Conservation (phyloP, 257 asterid species). For the Jacaranda copaia region DNA sequence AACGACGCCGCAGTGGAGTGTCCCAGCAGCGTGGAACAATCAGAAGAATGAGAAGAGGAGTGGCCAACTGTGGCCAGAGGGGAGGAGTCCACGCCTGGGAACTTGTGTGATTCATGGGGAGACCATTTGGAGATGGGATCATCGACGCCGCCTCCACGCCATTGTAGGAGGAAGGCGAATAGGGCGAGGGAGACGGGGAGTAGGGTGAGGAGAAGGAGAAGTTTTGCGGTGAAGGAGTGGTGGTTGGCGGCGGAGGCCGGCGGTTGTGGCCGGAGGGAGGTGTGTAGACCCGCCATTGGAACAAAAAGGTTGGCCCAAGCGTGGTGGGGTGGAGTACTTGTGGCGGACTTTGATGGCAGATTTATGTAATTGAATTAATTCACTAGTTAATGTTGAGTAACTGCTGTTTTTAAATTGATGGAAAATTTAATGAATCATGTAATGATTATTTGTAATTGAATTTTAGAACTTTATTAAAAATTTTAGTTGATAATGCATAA, state of each 20-base stretch:
- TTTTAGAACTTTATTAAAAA: neutral
- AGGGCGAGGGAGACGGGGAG: constrained; percentile 72
- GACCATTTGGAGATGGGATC: constrained; percentile 66
- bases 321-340: constrained; percentile 29
- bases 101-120: constrained; percentile 53
- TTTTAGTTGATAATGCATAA: too few species aligned
- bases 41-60: constrained; percentile 51
- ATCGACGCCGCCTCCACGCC: constrained; percentile 83
- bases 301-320: constrained; percentile 42
- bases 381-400: neutral
- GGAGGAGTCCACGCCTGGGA: constrained; percentile 64
- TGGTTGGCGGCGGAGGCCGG: constrained; percentile 54
- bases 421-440: neutral
- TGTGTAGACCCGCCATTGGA: constrained; percentile 75
- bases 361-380: neutral
- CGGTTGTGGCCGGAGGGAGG: constrained; percentile 58
- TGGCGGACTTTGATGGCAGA: constrained; percentile 15
- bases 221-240: constrained; percentile 50
- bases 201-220: constrained; percentile 65
- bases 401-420: neutral
- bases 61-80: constrained; percentile 51
- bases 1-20: constrained; percentile 54
- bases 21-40: constrained; percentile 58
- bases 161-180: constrained; percentile 81
- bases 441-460: neutral